Percentiles rank a stretch among this genome's conserved stretches.
phyloP scores from a whole-genome alignment of 2,329 filamentous ascomycete genomes.

The Alternaria rosae region DNA sequence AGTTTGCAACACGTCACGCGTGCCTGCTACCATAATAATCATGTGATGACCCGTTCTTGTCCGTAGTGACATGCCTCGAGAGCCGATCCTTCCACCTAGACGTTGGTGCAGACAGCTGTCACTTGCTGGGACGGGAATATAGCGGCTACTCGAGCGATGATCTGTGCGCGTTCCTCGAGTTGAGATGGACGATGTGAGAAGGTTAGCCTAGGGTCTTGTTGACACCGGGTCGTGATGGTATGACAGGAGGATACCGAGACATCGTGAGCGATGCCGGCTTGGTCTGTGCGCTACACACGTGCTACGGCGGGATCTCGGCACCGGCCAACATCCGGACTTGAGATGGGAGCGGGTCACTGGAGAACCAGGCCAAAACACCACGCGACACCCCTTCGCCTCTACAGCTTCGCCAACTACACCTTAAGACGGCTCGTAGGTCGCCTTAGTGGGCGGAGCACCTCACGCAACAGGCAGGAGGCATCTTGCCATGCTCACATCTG shows the following conservation, averaged over 20 bases:
- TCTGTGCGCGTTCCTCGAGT: not conserved
- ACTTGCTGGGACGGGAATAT: too few relatives aligned
- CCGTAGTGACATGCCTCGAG: not conserved
- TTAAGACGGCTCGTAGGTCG: not conserved
- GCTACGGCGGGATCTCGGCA: not conserved
- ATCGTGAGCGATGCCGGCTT: not conserved
- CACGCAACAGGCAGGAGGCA: slow-evolving; percentile 21
- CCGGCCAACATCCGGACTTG: not conserved
- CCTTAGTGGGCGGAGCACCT: slow-evolving; percentile 9
- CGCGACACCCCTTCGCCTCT: not conserved
- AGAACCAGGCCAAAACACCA: not conserved
- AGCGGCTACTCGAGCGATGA: not conserved
- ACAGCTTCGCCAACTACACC: not conserved
- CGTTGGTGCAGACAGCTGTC: not conserved
- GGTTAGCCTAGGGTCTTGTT: not conserved
- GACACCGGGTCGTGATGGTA: not conserved
- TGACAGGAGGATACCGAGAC: not conserved
- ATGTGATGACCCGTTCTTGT: not conserved
- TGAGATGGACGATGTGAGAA: not conserved
- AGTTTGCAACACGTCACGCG: not conserved
- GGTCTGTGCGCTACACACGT: not conserved
- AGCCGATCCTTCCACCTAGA: not conserved
- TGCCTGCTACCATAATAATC: not conserved
- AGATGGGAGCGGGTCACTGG: not conserved
- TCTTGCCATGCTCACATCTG: not conserved